A percentile compares a stretch with the other conserved stretches of the same genome.
phyloP scores from a whole-genome alignment of 352 stramenopile species.

The Phytophthora megakarya region DNA sequence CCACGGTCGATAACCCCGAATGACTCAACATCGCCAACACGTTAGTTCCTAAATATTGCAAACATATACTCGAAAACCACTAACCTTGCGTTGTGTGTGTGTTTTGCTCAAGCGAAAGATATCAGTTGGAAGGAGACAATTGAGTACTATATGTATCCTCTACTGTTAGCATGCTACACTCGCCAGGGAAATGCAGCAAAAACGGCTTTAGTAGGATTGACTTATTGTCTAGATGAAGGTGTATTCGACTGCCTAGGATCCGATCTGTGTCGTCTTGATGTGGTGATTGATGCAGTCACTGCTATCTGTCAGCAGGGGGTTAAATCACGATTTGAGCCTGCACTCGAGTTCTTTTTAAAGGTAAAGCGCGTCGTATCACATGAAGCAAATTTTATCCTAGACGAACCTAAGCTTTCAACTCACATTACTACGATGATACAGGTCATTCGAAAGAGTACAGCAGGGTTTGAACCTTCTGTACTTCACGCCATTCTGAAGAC shows the following conservation, averaged over 20 bases:
- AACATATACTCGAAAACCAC: not conserved
- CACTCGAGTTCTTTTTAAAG: constrained; percentile 76
- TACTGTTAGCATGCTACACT: constrained; percentile 81
- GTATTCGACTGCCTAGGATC: constrained; percentile 53
- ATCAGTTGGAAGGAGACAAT: constrained; percentile 37
- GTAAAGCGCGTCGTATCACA: constrained; percentile 29
- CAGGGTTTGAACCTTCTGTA: constrained; percentile 46
- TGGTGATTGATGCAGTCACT: constrained; percentile 62
- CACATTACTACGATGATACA: constrained; percentile 12
- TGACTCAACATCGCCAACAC: not conserved
- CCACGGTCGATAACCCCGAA: not conserved
- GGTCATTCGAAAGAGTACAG: constrained; percentile 55
- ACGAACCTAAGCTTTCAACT: not conserved
- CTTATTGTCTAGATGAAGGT: constrained; percentile 64
- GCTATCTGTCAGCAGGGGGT: constrained; percentile 83
- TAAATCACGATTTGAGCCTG: constrained; percentile 63
- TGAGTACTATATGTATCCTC: constrained; percentile 79
- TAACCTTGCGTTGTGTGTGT: constrained; percentile 1
- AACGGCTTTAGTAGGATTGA: constrained; percentile 50
- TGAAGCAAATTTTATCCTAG: not conserved
- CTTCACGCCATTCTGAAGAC: constrained; percentile 75
- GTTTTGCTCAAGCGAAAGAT: constrained; percentile 21
- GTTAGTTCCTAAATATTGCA: constrained; percentile 5
- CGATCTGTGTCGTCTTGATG: constrained; percentile 53
- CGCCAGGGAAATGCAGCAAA: constrained; percentile 66